Evolutionary conservation across 371 early-diverging fungal species (phyloP).

Genomic region (Smittium culicis): DNA sequence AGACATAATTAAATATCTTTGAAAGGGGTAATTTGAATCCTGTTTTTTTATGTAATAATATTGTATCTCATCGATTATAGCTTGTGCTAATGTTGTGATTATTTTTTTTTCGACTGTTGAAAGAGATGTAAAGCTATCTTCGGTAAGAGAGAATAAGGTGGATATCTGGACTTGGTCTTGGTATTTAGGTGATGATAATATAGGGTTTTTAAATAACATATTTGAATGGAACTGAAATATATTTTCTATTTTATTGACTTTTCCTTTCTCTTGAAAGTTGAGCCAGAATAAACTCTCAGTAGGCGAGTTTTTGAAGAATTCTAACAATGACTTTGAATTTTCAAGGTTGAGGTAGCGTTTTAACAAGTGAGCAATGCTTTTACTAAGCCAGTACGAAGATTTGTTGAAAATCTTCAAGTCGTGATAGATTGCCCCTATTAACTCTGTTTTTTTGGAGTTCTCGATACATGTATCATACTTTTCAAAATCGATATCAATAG

Average conservation of each 20-base stretch:
- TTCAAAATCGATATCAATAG: background rate
- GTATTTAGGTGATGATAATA: background rate
- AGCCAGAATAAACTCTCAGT: background rate
- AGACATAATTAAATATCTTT: background rate
- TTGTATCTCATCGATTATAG: background rate
- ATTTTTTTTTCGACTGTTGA: background rate
- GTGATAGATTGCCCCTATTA: background rate
- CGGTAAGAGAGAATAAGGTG: background rate
- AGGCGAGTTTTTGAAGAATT: background rate
- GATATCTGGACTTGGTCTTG: background rate
- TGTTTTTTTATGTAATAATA: background rate
- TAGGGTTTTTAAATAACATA: background rate
- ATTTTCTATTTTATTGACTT: background rate
- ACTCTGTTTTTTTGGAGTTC: background rate
- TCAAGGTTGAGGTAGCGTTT: background rate
- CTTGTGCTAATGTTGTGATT: background rate
- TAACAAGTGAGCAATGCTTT: background rate
- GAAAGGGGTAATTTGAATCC: background rate
- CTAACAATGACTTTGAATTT: background rate
- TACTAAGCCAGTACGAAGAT: background rate
- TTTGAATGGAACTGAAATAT: background rate
- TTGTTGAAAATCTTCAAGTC: background rate
- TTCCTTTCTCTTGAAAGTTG: background rate
- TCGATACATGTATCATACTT: background rate
- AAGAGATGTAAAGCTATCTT: background rate